phyloP scores from a whole-genome alignment of 768 basidiomycete genomes.

The Termitomyces sp. region DNA sequence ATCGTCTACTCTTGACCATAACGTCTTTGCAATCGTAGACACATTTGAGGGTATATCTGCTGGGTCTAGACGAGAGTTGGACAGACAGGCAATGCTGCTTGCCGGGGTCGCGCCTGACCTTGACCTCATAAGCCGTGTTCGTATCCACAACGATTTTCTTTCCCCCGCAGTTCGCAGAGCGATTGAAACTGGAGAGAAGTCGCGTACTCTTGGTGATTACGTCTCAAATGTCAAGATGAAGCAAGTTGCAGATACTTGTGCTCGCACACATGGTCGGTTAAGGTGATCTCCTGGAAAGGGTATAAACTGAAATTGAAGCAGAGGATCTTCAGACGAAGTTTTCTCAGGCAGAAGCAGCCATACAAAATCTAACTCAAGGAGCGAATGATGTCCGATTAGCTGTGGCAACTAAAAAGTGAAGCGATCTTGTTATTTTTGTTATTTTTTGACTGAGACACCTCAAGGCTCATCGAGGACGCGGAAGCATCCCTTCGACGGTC shows the following conservation, averaged over 20 bases:
- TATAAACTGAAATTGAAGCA: constrained; percentile 17
- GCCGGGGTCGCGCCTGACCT: constrained; percentile 65
- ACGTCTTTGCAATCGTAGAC: constrained; percentile 65
- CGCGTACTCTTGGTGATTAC: constrained; percentile 74
- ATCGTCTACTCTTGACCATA: constrained; percentile 63
- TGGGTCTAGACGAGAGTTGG: constrained; percentile 58
- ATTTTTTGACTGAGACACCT: neutral
- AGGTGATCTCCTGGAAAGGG: neutral
- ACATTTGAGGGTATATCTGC: constrained; percentile 59
- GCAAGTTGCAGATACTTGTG: constrained; percentile 70
- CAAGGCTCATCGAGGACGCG: constrained; percentile 56
- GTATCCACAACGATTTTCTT: constrained; percentile 72
- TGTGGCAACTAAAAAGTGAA: constrained; percentile 43
- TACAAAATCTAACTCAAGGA: constrained; percentile 50
- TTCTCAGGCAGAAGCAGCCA: constrained; percentile 45
- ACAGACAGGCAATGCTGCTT: constrained; percentile 60
- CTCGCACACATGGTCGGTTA: constrained; percentile 59
- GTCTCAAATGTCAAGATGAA: constrained; percentile 76
- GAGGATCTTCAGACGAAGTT: constrained; percentile 58
- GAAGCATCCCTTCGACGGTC: constrained; percentile 50
- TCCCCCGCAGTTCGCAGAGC: constrained; percentile 60
- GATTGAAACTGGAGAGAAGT: constrained; percentile 65
- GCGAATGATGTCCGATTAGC: constrained; percentile 52
- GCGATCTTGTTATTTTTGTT: neutral
- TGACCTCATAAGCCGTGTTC: constrained; percentile 60